Conservation (phyloP, 495 filamentous ascomycete genomes). For the Tuber aestivum region DNA sequence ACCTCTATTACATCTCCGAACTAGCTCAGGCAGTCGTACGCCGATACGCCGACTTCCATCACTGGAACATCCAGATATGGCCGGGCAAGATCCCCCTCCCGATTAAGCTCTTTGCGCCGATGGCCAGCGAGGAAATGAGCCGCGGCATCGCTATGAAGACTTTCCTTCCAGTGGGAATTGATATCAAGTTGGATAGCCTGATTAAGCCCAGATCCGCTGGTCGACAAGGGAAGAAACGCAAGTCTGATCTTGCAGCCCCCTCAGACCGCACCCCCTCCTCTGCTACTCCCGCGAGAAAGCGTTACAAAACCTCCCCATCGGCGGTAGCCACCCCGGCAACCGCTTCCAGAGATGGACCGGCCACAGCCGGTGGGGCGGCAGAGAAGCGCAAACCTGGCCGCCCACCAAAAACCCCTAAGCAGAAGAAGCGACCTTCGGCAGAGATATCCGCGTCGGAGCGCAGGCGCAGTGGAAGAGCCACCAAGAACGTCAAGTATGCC, state of each 20-base stretch:
- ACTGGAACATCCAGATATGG: constrained; percentile 67
- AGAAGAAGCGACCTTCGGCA: constrained; percentile 41
- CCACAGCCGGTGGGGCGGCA: neutral
- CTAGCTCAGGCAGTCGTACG: constrained; percentile 76
- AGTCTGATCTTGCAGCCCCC: constrained; percentile 44
- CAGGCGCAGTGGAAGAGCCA: constrained; percentile 44
- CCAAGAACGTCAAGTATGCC: constrained; percentile 42
- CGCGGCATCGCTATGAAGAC: constrained; percentile 77
- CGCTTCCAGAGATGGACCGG: constrained; percentile 17
- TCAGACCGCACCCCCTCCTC: constrained; percentile 41
- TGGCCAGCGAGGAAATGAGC: constrained; percentile 69
- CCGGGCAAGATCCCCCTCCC: constrained; percentile 77
- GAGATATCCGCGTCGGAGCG: constrained; percentile 40
- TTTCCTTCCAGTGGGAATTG: constrained; percentile 73
- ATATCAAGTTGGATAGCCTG: constrained; percentile 54
- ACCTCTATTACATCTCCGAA: constrained; percentile 82
- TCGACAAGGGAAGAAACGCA: constrained; percentile 48
- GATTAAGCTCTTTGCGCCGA: constrained; percentile 63
- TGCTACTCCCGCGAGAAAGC: constrained; percentile 44
- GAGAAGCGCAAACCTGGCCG: constrained; percentile 31
- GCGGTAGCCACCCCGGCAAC: constrained; percentile 10
- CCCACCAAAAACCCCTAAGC: constrained; percentile 42
- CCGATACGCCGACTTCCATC: constrained; percentile 71
- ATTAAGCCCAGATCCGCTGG: constrained; percentile 44
- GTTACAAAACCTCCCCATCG: constrained; percentile 23